These are phyloP conservation scores for Pelargonium nanum DNA, from an alignment of 345 rosid species.

Conservation along the genomic window DNA sequence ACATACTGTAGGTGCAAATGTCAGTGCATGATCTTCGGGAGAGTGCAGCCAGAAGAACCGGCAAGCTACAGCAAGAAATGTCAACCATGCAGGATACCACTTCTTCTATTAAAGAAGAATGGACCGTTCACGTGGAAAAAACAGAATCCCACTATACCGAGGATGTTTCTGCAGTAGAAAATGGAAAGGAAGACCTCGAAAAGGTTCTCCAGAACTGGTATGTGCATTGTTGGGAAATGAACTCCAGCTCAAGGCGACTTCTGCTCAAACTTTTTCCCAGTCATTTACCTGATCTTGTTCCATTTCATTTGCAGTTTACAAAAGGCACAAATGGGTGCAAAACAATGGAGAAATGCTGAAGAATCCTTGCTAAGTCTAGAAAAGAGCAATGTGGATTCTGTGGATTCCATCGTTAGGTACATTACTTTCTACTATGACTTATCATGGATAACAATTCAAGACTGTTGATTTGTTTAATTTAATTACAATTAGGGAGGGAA, in stretches of 20 bases:
- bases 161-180: slow-evolving; percentile 64
- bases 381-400: slow-evolving; percentile 70
- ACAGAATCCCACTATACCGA: slow-evolving; percentile 62
- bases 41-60: slow-evolving; percentile 63
- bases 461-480: not conserved
- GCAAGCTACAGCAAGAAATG: slow-evolving; percentile 75
- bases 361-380: slow-evolving; percentile 76
- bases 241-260: not conserved
- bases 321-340: slow-evolving; percentile 65
- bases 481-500: slow-evolving; percentile 48
- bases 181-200: slow-evolving; percentile 69
- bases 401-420: slow-evolving; percentile 79
- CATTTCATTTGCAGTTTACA: slow-evolving; percentile 38
- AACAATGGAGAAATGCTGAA: slow-evolving; percentile 84
- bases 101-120: slow-evolving; percentile 58
- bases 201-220: slow-evolving; percentile 82
- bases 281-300: not conserved
- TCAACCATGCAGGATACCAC: slow-evolving; percentile 83
- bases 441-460: slow-evolving; percentile 1
- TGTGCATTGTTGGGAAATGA: slow-evolving; percentile 3
- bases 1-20: slow-evolving; percentile 58
- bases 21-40: slow-evolving; percentile 79
- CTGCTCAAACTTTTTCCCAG: not conserved
- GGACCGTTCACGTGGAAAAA: slow-evolving; percentile 72
- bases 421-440: slow-evolving; percentile 9